Conservation (phyloP, 2,329 filamentous ascomycete species). For the Epichloe sp. region DNA sequence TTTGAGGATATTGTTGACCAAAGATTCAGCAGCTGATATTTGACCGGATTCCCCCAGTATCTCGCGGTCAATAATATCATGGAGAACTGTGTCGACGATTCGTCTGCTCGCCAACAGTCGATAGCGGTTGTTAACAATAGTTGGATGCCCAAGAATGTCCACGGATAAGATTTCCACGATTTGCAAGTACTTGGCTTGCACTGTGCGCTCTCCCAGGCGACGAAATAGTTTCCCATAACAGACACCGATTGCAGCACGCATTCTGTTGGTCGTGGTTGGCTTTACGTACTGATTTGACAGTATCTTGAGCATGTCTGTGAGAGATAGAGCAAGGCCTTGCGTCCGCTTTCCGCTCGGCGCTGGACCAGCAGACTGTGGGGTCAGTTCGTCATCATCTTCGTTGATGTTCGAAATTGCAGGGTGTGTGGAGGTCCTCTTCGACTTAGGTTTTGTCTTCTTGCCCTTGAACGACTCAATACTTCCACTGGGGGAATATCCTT, state of each 20-base stretch:
- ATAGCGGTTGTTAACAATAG: conserved; percentile 73
- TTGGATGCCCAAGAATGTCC: conserved; percentile 65
- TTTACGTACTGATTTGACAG: conserved; percentile 72
- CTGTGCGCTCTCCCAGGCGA: conserved; percentile 65
- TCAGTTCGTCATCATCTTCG: conserved; percentile 62
- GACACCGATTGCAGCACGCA: conserved; percentile 69
- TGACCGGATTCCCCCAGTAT: conserved; percentile 86
- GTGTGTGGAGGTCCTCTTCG: conserved; percentile 46
- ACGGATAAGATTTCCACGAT: conserved; percentile 71
- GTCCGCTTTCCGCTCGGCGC: conserved; percentile 55
- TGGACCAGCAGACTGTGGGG: conserved; percentile 58
- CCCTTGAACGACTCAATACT: conserved; percentile 42
- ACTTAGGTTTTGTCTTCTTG: conserved; percentile 56
- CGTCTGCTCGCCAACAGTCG: conserved; percentile 72
- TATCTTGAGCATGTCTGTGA: conserved; percentile 66
- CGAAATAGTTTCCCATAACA: conserved; percentile 77
- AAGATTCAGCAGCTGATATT: conserved; percentile 61
- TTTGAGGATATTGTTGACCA: conserved; percentile 82
- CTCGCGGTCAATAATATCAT: conserved; percentile 66
- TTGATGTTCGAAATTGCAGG: conserved; percentile 33
- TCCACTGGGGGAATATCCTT: conserved; percentile 47
- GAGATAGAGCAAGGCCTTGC: conserved; percentile 58
- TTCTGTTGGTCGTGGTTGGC: conserved; percentile 63
- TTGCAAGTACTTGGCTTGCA: conserved; percentile 69
- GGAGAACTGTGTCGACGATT: conserved; percentile 71